Conservation (phyloP, 768 basidiomycete genomes). For the Pisolithus microcarpus region DNA sequence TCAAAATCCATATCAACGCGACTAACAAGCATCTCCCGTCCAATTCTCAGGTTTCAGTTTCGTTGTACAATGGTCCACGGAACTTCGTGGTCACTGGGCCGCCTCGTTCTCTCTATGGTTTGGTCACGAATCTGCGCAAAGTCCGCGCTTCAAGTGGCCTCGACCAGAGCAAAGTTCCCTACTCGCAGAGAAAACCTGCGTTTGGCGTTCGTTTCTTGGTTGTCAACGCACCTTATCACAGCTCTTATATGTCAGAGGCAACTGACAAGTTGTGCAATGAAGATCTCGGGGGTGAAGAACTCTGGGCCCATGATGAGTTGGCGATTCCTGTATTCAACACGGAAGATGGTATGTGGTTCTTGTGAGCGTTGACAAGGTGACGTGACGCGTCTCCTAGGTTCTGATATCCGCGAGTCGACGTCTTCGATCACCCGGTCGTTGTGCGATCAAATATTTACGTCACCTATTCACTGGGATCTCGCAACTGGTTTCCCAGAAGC, state of each 20-base stretch:
- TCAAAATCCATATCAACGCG: conserved; percentile 75
- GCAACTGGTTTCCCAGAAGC: conserved; percentile 85
- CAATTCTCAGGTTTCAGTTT: conserved; percentile 75
- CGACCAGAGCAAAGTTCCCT: conserved; percentile 92
- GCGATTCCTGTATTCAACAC: conserved; percentile 87
- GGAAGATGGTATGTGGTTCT: conserved; percentile 63
- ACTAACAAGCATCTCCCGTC: conserved; percentile 81
- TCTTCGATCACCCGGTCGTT: conserved; percentile 79
- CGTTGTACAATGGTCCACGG: conserved; percentile 88
- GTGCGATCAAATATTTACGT: conserved; percentile 89
- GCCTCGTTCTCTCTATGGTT: conserved; percentile 84
- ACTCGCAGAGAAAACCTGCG: conserved; percentile 90
- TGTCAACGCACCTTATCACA: conserved; percentile 96
- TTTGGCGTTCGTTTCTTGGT: conserved; percentile 91
- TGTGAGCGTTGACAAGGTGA: conserved; percentile 16
- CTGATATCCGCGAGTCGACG: conserved; percentile 67
- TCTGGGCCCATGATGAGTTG: conserved; percentile 66
- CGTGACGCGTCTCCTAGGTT: conserved; percentile 41
- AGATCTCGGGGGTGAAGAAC: conserved; percentile 69
- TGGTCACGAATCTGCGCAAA: conserved; percentile 86
- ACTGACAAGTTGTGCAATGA: conserved; percentile 70
- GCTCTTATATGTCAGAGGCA: conserved; percentile 67
- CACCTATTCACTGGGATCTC: conserved; percentile 87
- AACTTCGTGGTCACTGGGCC: conserved; percentile 93
- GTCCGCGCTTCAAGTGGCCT: conserved; percentile 78